Evolutionary conservation across 129 eudicot genomes (phyloP).

Genomic region (Flaveria brownii): DNA sequence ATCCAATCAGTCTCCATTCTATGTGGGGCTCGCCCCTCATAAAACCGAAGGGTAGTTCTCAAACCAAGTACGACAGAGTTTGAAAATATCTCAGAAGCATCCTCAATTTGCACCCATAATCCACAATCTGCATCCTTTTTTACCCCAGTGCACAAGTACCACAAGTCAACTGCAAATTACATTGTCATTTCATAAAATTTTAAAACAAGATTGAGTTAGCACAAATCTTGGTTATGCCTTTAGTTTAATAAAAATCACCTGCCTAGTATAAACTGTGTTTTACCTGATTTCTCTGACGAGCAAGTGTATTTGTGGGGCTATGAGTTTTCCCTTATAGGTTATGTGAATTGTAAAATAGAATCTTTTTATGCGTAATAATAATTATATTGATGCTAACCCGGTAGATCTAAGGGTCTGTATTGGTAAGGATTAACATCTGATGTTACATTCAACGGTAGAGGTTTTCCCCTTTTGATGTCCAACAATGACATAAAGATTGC

Average conservation of each 20-base stretch:
- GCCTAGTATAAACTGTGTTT: background rate
- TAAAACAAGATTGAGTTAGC: background rate
- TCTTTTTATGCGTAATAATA: too few relatives aligned
- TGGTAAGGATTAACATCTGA: conserved; percentile 59
- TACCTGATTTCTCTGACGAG: background rate
- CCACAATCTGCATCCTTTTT: conserved; percentile 46
- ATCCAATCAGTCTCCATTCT: conserved; percentile 58
- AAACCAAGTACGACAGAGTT: conserved; percentile 53
- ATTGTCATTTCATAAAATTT: background rate
- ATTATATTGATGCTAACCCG: conserved; percentile 44
- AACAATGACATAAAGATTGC: conserved; percentile 41
- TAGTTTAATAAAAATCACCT: background rate
- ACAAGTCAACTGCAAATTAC: conserved; percentile 52
- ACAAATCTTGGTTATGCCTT: background rate
- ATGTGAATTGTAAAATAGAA: background rate
- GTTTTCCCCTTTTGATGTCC: conserved; percentile 36
- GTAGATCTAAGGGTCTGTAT: conserved; percentile 54
- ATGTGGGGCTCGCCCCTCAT: conserved; percentile 44
- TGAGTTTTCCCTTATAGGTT: background rate
- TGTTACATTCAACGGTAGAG: conserved; percentile 44
- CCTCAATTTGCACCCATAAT: conserved; percentile 56
- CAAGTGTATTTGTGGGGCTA: background rate
- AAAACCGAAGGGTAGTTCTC: conserved; percentile 58
- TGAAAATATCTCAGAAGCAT: conserved; percentile 46
- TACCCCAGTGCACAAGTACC: conserved; percentile 46